Percentiles rank a stretch among this genome's conserved stretches.
Evolutionary conservation across 306 rosid genomes (phyloP).

Genomic region (Cicer chorassanicum): DNA sequence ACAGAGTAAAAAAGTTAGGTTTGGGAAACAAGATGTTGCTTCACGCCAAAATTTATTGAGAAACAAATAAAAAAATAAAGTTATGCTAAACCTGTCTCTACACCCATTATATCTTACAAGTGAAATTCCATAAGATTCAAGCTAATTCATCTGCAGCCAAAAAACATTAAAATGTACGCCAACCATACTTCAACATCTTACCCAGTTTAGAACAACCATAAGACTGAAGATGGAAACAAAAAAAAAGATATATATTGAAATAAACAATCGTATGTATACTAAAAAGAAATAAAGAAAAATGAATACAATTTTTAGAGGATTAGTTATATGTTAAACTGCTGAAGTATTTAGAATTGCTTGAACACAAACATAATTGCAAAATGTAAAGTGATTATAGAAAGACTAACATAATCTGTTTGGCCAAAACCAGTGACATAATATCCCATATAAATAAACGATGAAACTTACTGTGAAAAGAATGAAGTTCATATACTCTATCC

Average conservation of each 20-base stretch:
- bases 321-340: not conserved
- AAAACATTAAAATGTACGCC: slow-evolving; percentile 5
- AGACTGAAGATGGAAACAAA: not conserved
- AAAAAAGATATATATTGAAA: not conserved
- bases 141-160: slow-evolving; percentile 17
- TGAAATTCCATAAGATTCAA: slow-evolving; percentile 23
- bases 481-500: slow-evolving; percentile 77
- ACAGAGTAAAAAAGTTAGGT: no score
- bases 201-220: not conserved
- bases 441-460: slow-evolving; percentile 26
- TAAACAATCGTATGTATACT: not conserved
- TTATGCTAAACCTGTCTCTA: not conserved
- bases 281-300: slow-evolving; percentile 2
- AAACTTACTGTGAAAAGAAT: slow-evolving; percentile 81
- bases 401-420: not conserved
- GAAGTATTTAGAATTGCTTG: slow-evolving; percentile 9
- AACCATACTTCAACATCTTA: slow-evolving; percentile 25
- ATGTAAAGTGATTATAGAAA: slow-evolving; percentile 3
- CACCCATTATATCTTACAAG: slow-evolving; percentile 18
- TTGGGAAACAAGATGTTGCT: not conserved
- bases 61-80: not conserved
- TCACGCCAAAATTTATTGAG: slow-evolving; percentile 1
- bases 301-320: not conserved
- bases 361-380: slow-evolving; percentile 28
- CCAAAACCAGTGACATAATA: slow-evolving; percentile 11